A percentile compares a stretch with the other conserved stretches of the same genome.
These are phyloP conservation scores for Neonectria sp. DNA, from an alignment of 2,329 filamentous ascomycete species.

Conservation along the genomic window DNA sequence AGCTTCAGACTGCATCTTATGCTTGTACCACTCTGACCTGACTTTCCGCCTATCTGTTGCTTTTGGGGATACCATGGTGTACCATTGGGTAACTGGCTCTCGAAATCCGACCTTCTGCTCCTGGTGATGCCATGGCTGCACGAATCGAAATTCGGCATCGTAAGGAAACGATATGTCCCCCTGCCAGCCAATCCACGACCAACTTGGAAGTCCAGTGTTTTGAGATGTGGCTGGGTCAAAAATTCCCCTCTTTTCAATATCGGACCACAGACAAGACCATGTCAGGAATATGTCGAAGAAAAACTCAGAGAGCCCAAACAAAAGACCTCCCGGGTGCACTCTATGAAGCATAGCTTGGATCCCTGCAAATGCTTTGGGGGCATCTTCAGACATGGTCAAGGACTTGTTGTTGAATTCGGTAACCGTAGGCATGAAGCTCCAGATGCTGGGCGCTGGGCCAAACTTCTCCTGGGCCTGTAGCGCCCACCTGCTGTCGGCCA, in stretches of 20 bases:
- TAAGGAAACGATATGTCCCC: conserved; percentile 28
- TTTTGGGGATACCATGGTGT: not conserved
- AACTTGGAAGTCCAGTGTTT: conserved; percentile 27
- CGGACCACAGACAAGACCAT: conserved; percentile 30
- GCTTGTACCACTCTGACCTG: conserved; percentile 20
- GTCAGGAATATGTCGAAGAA: conserved; percentile 25
- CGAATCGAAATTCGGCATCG: conserved; percentile 25
- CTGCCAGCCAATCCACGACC: conserved; percentile 34
- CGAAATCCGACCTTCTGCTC: conserved; percentile 29
- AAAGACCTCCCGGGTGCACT: conserved; percentile 27
- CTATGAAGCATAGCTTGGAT: conserved; percentile 33
- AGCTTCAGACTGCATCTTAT: not conserved
- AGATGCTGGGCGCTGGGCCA: conserved; percentile 29
- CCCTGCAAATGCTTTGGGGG: conserved; percentile 28
- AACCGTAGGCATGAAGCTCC: conserved; percentile 27
- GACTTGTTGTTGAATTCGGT: conserved; percentile 28
- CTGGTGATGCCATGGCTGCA: conserved; percentile 24
- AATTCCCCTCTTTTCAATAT: conserved; percentile 10
- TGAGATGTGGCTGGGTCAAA: not conserved
- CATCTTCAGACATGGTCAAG: conserved; percentile 28
- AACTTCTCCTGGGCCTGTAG: not conserved
- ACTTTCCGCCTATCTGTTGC: conserved; percentile 9
- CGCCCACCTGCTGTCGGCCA: conserved; percentile 16
- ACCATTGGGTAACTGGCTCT: conserved; percentile 26
- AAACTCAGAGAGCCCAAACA: conserved; percentile 27